Conservation (phyloP, 2,329 filamentous ascomycete genomes). For the Epichloe gansuensis region DNA sequence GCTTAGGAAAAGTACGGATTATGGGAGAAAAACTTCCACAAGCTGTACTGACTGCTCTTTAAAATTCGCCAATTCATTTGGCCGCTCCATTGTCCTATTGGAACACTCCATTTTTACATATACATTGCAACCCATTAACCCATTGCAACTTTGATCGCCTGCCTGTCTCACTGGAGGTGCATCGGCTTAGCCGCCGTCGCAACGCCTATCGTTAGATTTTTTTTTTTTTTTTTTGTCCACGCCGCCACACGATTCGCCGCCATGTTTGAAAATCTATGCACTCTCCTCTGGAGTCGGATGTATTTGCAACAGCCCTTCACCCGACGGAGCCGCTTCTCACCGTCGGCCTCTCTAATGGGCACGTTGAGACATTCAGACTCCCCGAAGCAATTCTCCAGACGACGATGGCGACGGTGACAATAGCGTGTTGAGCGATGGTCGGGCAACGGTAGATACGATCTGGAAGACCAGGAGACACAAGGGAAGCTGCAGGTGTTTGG, state of each 20-base stretch:
- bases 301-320: slow-evolving; percentile 83
- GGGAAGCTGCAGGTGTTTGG: slow-evolving; percentile 77
- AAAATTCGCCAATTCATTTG: not conserved
- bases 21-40: no score
- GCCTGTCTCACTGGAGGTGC: not conserved
- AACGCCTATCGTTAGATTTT: not conserved
- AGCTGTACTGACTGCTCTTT: no score
- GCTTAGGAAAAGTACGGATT: no score
- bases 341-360: slow-evolving; percentile 72
- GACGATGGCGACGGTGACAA: slow-evolving; percentile 38
- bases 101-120: not conserved
- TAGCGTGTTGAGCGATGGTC: slow-evolving; percentile 46
- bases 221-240: not conserved
- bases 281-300: slow-evolving; percentile 69
- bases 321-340: slow-evolving; percentile 74
- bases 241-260: not conserved
- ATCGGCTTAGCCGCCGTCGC: not conserved
- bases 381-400: slow-evolving; percentile 36
- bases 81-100: not conserved
- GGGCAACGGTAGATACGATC: slow-evolving; percentile 63
- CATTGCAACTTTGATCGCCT: no score
- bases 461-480: slow-evolving; percentile 90
- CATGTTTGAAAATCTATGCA: slow-evolving; percentile 91
- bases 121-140: no score
- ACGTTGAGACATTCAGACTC: slow-evolving; percentile 74